Evolutionary conservation across 2,329 filamentous ascomycete genomes (phyloP), one percentile per base, ranked within the genome.

Genomic region (Gyromitra esculenta): DNA sequence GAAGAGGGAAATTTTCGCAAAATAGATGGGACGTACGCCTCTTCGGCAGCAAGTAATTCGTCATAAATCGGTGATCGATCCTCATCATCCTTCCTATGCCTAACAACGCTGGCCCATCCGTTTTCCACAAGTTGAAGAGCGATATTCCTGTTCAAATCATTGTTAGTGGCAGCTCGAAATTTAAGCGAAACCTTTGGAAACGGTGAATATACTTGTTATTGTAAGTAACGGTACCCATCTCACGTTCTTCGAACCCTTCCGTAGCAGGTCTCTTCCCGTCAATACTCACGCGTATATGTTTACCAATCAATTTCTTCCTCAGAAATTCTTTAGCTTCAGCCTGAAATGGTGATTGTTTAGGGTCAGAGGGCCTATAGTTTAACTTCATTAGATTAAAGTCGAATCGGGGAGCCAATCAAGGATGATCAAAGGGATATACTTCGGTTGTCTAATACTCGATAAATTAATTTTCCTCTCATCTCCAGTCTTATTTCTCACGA

Each of bases 241-340:
- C 96, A 71, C 94, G 92, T 82, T 96, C 94, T 82, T 98, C 95
- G 80, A 94, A 99, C 8, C 92, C 94, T 79, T 97, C 95, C 1
- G 88, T 91, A 1, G 93, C 94, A 56, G 95, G 91, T n/a, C 79
- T 71, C 84, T 96, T 94, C 73, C 96, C 96, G 82, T 99, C 94
- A 76, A 97, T 90, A 69, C 89, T 91, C 73, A 97, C 89, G 83
- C 91, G 92, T 79, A 98, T 93, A 80, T 97, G 93, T 87, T 99
- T 99, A 77, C 94, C 96, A 82, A 99, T 99, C 41, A 97, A 84
- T 83, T 91, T 93, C 87, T 97, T 97, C 71, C 96, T 91, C 79
- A 98, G 84, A 82, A 95, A 98, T 83, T 99, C 96, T 86, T 99
- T 99, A 41, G 96, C 95, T 82, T 97, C 95, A 11, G 96, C 92